phyloP scores from a whole-genome alignment of 805 yeast genomes.

The Torulaspora franciscae region DNA sequence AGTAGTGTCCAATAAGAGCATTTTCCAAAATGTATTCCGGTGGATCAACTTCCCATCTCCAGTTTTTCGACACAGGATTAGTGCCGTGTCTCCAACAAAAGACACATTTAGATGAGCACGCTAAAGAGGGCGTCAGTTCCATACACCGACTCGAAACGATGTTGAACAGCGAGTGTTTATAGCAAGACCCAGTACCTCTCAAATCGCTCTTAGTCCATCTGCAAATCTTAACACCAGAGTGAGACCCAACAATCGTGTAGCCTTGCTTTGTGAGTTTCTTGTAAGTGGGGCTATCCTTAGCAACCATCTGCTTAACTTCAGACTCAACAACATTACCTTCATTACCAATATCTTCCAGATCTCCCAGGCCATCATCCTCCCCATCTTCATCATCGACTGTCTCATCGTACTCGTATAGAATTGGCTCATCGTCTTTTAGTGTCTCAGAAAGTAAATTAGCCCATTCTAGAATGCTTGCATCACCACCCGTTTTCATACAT shows the following conservation, averaged over 20 bases:
- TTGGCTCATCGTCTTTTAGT: constrained; percentile 67
- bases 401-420: constrained; percentile 53
- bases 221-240: constrained; percentile 91
- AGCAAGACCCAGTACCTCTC: constrained; percentile 91
- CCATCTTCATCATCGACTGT: constrained; percentile 44
- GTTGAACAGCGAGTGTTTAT: constrained; percentile 88
- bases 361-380: constrained; percentile 48
- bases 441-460: constrained; percentile 52
- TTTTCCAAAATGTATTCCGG: constrained; percentile 82
- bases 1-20: constrained; percentile 83
- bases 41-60: constrained; percentile 95
- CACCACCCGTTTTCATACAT: constrained; percentile 71
- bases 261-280: constrained; percentile 90
- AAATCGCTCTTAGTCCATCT: constrained; percentile 95
- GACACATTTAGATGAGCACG: constrained; percentile 93
- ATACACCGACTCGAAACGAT: constrained; percentile 86
- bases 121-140: constrained; percentile 92
- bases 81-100: constrained; percentile 98
- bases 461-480: constrained; percentile 61
- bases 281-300: constrained; percentile 81
- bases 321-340: constrained; percentile 24
- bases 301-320: constrained; percentile 75
- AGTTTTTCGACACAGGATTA: constrained; percentile 89
- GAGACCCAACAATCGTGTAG: constrained; percentile 87
- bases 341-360: constrained; percentile 84